These are phyloP conservation scores for Mycena galericulata DNA, from an alignment of 768 basidiomycete species.

Conservation along the genomic window DNA sequence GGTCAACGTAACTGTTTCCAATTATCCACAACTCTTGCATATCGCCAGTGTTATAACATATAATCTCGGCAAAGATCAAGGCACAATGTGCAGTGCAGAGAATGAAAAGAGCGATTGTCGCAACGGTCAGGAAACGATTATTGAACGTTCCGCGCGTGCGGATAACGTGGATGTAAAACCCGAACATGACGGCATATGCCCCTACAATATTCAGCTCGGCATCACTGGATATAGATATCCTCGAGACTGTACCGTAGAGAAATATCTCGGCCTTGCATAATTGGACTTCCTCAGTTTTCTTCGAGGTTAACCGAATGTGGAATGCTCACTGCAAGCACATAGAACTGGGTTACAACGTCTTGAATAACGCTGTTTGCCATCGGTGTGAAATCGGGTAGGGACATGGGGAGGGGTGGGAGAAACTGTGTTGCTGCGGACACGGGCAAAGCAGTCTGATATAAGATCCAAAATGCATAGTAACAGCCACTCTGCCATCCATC, in stretches of 20 bases:
- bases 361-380: too few relatives aligned
- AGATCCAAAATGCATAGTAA: too few relatives aligned
- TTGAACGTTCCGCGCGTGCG: background rate
- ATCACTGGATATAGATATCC: background rate
- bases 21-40: too few relatives aligned
- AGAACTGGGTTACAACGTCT: too few relatives aligned
- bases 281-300: background rate
- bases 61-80: slow-evolving; percentile 1
- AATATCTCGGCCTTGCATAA: background rate
- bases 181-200: slow-evolving; percentile 13
- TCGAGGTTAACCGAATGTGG: background rate
- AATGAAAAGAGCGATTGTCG: slow-evolving; percentile 6
- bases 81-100: slow-evolving; percentile 15
- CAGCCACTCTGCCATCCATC: too few relatives aligned
- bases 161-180: slow-evolving; percentile 12
- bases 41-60: too few relatives aligned
- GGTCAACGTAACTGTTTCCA: too few relatives aligned
- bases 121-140: background rate
- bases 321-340: background rate
- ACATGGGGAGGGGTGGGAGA: too few relatives aligned
- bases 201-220: background rate
- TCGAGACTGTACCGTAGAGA: slow-evolving; percentile 11
- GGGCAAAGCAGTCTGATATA: too few relatives aligned
- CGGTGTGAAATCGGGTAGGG: too few relatives aligned
- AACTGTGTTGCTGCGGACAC: too few relatives aligned